Percentiles rank a stretch among this genome's conserved stretches.
Evolutionary conservation across 1,284 basidiomycete species (phyloP).

Genomic region (Neonothopanus nambi): DNA sequence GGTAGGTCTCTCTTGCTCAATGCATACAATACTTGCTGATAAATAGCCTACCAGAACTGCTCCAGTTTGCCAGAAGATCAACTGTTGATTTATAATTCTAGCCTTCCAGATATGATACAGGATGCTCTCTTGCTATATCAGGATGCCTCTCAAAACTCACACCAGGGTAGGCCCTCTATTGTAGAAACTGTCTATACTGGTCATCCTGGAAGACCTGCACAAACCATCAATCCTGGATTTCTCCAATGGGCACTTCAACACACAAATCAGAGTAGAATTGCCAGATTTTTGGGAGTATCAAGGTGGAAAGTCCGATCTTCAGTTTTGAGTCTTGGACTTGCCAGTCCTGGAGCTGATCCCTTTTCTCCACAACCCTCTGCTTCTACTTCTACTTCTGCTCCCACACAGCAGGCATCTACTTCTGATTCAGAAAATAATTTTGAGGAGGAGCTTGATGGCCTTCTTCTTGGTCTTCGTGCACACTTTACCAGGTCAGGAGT

Average conservation of each 20-base stretch:
- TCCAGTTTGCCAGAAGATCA: not conserved
- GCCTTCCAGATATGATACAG: not conserved
- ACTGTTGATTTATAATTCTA: not conserved
- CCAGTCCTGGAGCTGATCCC: too few relatives aligned
- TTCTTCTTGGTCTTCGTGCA: slow-evolving; percentile 8
- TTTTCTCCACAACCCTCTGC: not conserved
- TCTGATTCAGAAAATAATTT: not conserved
- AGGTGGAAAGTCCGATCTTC: slow-evolving; percentile 19
- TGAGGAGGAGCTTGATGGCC: slow-evolving; percentile 11
- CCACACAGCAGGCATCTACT: not conserved
- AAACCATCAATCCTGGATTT: slow-evolving; percentile 26
- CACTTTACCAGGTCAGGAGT: slow-evolving; percentile 8
- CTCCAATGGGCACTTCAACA: slow-evolving; percentile 24
- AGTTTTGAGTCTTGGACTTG: slow-evolving; percentile 26
- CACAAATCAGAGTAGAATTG: slow-evolving; percentile 20
- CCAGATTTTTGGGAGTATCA: slow-evolving; percentile 23
- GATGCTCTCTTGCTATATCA: not conserved
- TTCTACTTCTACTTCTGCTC: too few relatives aligned
- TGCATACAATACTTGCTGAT: not conserved
- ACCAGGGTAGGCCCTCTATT: slow-evolving; percentile 19
- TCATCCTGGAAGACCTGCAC: slow-evolving; percentile 20
- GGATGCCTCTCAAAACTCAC: not conserved
- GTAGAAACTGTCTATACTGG: slow-evolving; percentile 19
- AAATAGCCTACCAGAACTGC: not conserved
- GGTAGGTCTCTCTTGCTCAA: not conserved